These are phyloP conservation scores for Paramecium octaurelia DNA, from an alignment of 73 alveolate species.

Conservation along the genomic window DNA sequence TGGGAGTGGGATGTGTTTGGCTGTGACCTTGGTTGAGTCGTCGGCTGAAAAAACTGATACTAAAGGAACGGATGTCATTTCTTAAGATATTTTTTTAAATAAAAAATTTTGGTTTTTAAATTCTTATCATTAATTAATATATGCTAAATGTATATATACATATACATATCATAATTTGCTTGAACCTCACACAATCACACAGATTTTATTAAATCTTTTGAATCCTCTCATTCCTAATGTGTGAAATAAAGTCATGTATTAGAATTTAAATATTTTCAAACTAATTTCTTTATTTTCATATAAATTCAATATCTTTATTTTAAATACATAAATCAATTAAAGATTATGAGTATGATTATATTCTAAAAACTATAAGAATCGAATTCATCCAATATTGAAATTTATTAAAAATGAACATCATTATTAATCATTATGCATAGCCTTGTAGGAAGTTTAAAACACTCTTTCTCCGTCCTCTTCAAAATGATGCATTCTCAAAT, in stretches of 20 bases:
- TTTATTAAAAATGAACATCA: background rate
- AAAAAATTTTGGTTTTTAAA: background rate
- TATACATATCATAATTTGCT: background rate
- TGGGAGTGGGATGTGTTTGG: slow-evolving; percentile 84
- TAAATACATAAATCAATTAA: no score
- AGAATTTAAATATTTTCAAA: no score
- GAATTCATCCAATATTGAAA: background rate
- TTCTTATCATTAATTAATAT: background rate
- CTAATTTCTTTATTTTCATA: no score
- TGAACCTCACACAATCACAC: background rate
- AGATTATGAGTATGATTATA: background rate
- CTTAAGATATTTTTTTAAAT: slow-evolving; percentile 25
- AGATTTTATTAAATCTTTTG: background rate
- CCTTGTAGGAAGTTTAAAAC: slow-evolving; percentile 3
- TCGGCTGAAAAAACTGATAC: slow-evolving; percentile 75
- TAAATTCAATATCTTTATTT: no score
- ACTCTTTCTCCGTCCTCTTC: slow-evolving; percentile 13
- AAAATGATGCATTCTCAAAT: slow-evolving; percentile 20
- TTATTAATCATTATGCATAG: slow-evolving; percentile 2
- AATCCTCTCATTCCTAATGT: background rate
- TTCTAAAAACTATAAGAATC: no score
- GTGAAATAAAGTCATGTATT: no score
- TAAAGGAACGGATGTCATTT: slow-evolving; percentile 89
- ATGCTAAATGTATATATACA: background rate
- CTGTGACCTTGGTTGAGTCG: slow-evolving; percentile 74